Base-by-base conservation (phyloP, 352 stramenopile genomes). In the Aphanomyces astaci region DNA sequence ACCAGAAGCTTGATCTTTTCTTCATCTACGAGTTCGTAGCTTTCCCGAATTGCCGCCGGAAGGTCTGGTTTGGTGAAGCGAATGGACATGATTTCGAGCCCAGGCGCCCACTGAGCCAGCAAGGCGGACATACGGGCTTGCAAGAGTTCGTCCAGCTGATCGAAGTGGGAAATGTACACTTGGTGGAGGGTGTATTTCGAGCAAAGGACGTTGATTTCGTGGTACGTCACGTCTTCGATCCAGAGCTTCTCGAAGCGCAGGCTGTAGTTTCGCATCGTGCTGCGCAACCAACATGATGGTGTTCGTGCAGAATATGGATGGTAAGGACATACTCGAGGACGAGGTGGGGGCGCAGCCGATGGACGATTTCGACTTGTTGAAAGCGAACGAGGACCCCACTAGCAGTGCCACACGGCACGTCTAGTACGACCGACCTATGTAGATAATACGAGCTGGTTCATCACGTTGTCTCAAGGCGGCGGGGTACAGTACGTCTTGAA, bases 131-230 rank as follows among this genome's bases (percentile, higher is more conserved):
- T n/a, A 9, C 45, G 45, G 9, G 45, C 22, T 25, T 53, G 13
- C 13, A 53, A 25, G 45, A 53, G 45, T 19, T 53, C 45, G 45
- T 53, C 45, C 9, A 53, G 13, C 22, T 53, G 45, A 19, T 53
- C 45, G 22, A 53, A 53, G 45, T 53, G 45, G 9, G 45, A 53
- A 53, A 53, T 53, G 45, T 53, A 53, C 9, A 53, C 45, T 53
- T 53, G 45, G 19, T 53, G 9, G 45, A 53, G 45, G 9, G 45
- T 25, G 13, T 24, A 53, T 25, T n/a, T 53, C 19, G 45, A 53
- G 22, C 45, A 53, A 19, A 53, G 45, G 9, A 53, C 4, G 19
- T 53, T 53, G 45, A 53, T 53, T 24, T 53, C 45, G 45, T 53
- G 45, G 45, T 53, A 53, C 7, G 45, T 25, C 9, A 53, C 45